phyloP scores from a whole-genome alignment of 805 yeast species.

The Lipomyces chichibuensis region DNA sequence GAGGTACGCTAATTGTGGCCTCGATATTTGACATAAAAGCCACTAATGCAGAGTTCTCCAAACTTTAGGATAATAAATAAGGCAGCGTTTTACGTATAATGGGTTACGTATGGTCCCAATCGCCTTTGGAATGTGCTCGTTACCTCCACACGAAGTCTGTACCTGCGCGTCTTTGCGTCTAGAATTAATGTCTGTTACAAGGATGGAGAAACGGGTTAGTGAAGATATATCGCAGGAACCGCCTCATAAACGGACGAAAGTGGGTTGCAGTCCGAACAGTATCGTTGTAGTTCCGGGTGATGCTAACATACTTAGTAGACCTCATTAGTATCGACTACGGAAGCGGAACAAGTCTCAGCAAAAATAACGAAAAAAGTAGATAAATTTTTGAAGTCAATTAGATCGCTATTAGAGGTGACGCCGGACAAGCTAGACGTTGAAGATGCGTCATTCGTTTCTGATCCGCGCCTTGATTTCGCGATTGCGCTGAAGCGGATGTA shows the following conservation, averaged over 20 bases:
- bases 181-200: background rate
- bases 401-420: constrained; percentile 32
- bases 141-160: no score
- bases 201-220: background rate
- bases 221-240: background rate
- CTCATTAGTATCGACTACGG: background rate
- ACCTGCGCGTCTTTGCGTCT: background rate
- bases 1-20: background rate
- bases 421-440: constrained; percentile 27
- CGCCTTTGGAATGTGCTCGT: no score
- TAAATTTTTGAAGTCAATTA: constrained; percentile 22
- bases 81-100: background rate
- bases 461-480: constrained; percentile 31
- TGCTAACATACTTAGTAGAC: background rate
- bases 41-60: background rate
- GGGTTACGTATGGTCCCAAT: background rate
- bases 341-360: constrained; percentile 14
- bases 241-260: background rate
- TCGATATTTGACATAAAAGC: background rate
- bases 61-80: background rate
- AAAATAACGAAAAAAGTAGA: constrained; percentile 38
- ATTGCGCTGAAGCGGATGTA: constrained; percentile 23
- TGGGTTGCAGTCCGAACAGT: background rate
- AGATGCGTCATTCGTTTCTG: constrained; percentile 8
- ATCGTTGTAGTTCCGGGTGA: background rate